phyloP scores from a whole-genome alignment of 306 rosid genomes.

The Gleditsia sinensis region DNA sequence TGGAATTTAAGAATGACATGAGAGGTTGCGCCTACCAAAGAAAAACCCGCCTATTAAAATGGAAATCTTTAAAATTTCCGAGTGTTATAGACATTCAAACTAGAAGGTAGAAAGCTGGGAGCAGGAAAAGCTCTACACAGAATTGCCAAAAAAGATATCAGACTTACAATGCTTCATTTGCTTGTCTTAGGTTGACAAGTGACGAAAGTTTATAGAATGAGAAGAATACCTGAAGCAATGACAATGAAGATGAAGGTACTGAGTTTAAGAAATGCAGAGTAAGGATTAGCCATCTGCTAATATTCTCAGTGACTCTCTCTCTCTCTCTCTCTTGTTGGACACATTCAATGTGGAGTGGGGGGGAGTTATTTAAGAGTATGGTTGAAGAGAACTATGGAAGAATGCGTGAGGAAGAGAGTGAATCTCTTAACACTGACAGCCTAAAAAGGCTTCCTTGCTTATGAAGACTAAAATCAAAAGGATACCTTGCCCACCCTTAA shows the following conservation, averaged over 20 bases:
- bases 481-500: slow-evolving; percentile 38
- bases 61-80: not conserved
- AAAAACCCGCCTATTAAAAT: not conserved
- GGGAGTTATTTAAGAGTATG: slow-evolving; percentile 24
- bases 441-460: slow-evolving; percentile 41
- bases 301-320: not conserved
- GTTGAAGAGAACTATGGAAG: slow-evolving; percentile 19
- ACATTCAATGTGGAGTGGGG: slow-evolving; percentile 21
- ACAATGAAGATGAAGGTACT: slow-evolving; percentile 41
- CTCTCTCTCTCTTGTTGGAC: slow-evolving; percentile 20
- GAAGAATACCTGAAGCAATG: slow-evolving; percentile 37
- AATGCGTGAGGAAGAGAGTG: slow-evolving; percentile 48
- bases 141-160: not conserved
- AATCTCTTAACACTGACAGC: slow-evolving; percentile 29
- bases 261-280: slow-evolving; percentile 27
- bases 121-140: no score
- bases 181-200: not conserved
- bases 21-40: no score
- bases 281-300: slow-evolving; percentile 30
- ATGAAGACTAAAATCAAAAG: slow-evolving; percentile 11
- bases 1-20: no score
- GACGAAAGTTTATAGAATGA: not conserved
- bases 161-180: slow-evolving; percentile 9
- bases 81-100: not conserved
- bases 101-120: no score